Evolutionary conservation across 2,329 filamentous ascomycete genomes (phyloP), one percentile per base, ranked within the genome.

Genomic region (Leptographium lundbergii): DNA sequence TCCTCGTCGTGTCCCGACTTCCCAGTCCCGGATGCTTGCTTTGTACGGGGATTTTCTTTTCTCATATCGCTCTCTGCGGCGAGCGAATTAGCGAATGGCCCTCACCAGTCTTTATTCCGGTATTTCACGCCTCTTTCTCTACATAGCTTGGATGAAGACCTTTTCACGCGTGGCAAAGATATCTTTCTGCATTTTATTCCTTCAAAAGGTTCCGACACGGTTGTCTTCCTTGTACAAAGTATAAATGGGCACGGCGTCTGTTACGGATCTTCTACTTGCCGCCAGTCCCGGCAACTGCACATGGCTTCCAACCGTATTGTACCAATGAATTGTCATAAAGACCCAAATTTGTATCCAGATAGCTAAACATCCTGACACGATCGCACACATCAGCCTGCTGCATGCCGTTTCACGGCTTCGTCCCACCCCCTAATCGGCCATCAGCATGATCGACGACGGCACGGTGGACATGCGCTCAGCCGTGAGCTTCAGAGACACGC

Each of bases 401-500:
- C 34, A 3, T 36, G 34, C 34, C 34, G 34, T 36, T 36, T 9
- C 13, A 14, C 39, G 19, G 39, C 39, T 19, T 22, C 42, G 3
- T 45, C 48, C 25, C n/a, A 10, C 13, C 11, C 24, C 25, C 29
- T 47, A 63, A 25, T 64, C 59, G 3, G 59, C 59, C 64, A 65
- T 60, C 13, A 65, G 25, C 64, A 65, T 65, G 3, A 59, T 65
- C 32, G 64, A 65, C 13, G 64, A 60, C 50, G 64, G 63, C 29
- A 65, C 61, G 2, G 64, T 65, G 4, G 59, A 53, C 90, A 97
- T 95, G 65, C 94, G 80, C 79, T 99, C 94, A 59, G 87, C 95
- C 50, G 92, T 97, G 70, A 99, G 73, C 77, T 96, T 96, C 69
- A 99, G 71, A n/a, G 88, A 88, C 56, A 97, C 85, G 66, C 85